phyloP scores from a whole-genome alignment of 495 filamentous ascomycete species.

The Bryoglossum gracile region DNA sequence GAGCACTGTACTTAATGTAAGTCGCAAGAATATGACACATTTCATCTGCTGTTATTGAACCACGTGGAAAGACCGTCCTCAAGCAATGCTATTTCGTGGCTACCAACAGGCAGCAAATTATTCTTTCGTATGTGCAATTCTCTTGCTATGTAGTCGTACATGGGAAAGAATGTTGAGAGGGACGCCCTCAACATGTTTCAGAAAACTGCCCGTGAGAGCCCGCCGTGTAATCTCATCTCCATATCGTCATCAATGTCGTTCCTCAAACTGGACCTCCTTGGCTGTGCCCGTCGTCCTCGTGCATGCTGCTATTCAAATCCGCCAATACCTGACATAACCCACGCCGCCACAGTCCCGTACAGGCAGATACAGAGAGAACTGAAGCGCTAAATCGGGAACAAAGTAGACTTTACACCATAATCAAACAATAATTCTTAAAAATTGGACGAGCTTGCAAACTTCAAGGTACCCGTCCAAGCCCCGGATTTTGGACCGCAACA shows the following conservation, averaged over 20 bases:
- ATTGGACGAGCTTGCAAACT: no score
- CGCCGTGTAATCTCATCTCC: neutral
- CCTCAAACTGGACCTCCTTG: neutral
- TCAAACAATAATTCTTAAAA: no score
- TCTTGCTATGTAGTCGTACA: slow-evolving; percentile 1
- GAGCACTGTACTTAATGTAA: no score
- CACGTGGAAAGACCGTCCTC: no score
- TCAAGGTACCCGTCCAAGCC: no score
- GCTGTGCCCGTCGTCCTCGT: neutral
- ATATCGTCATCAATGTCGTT: neutral
- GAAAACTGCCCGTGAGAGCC: slow-evolving; percentile 7
- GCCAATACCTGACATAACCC: slow-evolving; percentile 1
- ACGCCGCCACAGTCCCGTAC: neutral
- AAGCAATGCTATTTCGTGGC: no score
- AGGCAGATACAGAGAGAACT: neutral
- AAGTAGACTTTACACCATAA: slow-evolving; percentile 7
- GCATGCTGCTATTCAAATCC: neutral
- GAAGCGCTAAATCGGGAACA: slow-evolving; percentile 12
- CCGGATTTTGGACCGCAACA: slow-evolving; percentile 2
- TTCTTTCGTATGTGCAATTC: slow-evolving; percentile 5
- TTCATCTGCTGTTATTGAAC: neutral
- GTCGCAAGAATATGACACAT: no score
- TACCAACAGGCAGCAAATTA: no score
- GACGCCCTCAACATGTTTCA: neutral
- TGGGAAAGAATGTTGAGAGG: no score